phyloP scores from a whole-genome alignment of 75 land plant genomes.

The Cryptomeria japonica region DNA sequence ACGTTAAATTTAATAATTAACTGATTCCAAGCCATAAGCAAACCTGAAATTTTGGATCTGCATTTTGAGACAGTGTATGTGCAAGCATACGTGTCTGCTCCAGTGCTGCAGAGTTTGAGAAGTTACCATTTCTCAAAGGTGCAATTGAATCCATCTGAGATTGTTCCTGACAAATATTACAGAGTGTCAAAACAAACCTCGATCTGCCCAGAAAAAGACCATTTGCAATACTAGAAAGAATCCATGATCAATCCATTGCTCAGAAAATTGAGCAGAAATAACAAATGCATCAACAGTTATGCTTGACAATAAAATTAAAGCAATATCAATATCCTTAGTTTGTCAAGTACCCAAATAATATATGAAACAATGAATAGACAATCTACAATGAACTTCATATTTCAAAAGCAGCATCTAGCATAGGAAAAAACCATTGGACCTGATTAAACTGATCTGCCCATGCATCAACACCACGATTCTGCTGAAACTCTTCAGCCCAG shows the following conservation, averaged over 20 bases:
- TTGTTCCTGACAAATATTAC: slow-evolving; percentile 52
- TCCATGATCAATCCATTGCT: not conserved
- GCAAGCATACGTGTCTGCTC: slow-evolving; percentile 94
- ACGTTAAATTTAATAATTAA: not conserved
- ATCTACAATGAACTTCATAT: not conserved
- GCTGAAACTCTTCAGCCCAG: slow-evolving; percentile 89
- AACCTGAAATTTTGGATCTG: slow-evolving; percentile 98
- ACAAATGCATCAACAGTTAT: not conserved
- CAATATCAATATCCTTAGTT: not conserved
- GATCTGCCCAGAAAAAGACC: not conserved
- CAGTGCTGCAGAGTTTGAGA: slow-evolving; percentile 55
- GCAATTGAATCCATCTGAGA: slow-evolving; percentile 42
- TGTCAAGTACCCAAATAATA: not conserved
- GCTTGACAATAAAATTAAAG: not conserved
- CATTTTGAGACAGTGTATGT: slow-evolving; percentile 78
- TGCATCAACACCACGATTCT: slow-evolving; percentile 68
- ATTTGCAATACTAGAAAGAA: not conserved
- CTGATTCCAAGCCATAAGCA: slow-evolving; percentile 3
- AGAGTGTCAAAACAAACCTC: slow-evolving; percentile 4
- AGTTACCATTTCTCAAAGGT: slow-evolving; percentile 38
- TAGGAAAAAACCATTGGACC: slow-evolving; percentile 28
- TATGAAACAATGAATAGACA: not conserved
- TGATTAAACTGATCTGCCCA: slow-evolving; percentile 95
- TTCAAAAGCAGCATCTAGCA: not conserved
- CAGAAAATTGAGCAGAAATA: not conserved